Conservation (phyloP, 1,284 basidiomycete species). For the Naganishia liquefaciens region DNA sequence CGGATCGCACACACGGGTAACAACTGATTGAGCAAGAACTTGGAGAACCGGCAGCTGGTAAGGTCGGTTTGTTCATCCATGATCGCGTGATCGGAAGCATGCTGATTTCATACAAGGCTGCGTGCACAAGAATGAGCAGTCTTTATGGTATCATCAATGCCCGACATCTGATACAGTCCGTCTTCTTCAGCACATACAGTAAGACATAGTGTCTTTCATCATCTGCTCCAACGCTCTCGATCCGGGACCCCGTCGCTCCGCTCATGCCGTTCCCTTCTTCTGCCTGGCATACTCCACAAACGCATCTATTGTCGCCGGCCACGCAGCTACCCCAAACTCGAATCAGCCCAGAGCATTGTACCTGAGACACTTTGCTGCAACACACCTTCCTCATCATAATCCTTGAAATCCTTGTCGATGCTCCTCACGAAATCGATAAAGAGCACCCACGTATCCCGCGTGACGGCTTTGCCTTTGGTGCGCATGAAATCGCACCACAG, state of each 20-base stretch:
- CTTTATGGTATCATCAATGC: too few relatives aligned
- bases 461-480: constrained; percentile 76
- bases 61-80: too few relatives aligned
- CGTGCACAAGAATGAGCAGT: too few relatives aligned
- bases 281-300: constrained; percentile 51
- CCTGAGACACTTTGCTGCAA: constrained; percentile 8
- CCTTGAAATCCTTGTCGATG: constrained; percentile 75
- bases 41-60: too few relatives aligned
- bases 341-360: background rate
- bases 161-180: too few relatives aligned
- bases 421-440: constrained; percentile 66
- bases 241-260: background rate
- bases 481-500: constrained; percentile 82
- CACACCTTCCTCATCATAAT: constrained; percentile 81
- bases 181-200: too few relatives aligned
- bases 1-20: too few relatives aligned
- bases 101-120: too few relatives aligned
- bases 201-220: too few relatives aligned
- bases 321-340: constrained; percentile 42
- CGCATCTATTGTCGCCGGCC: constrained; percentile 55
- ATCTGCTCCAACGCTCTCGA: too few relatives aligned
- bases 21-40: too few relatives aligned
- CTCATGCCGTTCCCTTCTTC: constrained; percentile 26
- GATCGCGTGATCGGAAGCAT: too few relatives aligned
- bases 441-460: constrained; percentile 92